Base-by-base conservation (phyloP, 192 early-diverging fungal genomes). In the Helicostylum pulchrum region DNA sequence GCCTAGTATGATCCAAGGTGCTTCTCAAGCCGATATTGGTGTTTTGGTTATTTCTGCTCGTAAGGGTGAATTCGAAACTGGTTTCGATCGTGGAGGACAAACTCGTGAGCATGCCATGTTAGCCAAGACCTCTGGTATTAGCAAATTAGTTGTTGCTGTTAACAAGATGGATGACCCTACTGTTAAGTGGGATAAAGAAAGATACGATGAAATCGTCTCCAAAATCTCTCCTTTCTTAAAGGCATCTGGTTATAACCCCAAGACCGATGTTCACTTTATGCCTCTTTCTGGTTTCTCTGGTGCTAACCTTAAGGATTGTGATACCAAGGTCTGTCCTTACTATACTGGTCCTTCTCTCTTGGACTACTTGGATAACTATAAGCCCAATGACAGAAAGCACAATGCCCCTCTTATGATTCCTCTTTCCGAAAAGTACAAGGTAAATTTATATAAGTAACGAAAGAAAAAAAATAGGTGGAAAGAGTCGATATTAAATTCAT, bases 101-200 rank as follows among this genome's bases (percentile, higher is more conserved):
- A 99, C 96, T 5, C 91, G 94, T 68, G 97, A 99, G 80, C 97
- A 99, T 76, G 94, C 95, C 21, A 80, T 96, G 77, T 73, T 99
- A 72, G 95, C 90, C 62, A 98, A 97, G 85, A 97, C 94, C 19
- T 87, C 90, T n/a, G 96, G 97, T 53, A 91, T 99, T 64, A 94
- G 93, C 79, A 86, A 89, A 48, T 69, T 99, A 57, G 82, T 99
- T 54, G 83, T 97, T 56, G 97, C 89, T 36, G 87, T 99, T 77
- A 99, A 99, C 87, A 99, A 99, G 87, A 99, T 99, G 97, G 97
- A 99, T 70, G 97, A 99, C 67, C 84, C 90, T 14, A 99, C 97
- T 7, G 97, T 99, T 43, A 58, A 75, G 50, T 99, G 96, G 96
- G 80, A 86, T 72, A 90, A 97, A 84, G 90, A 79, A 8, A 76